Conservation (phyloP, 129 eudicot species). For the Calendula officinalis region DNA sequence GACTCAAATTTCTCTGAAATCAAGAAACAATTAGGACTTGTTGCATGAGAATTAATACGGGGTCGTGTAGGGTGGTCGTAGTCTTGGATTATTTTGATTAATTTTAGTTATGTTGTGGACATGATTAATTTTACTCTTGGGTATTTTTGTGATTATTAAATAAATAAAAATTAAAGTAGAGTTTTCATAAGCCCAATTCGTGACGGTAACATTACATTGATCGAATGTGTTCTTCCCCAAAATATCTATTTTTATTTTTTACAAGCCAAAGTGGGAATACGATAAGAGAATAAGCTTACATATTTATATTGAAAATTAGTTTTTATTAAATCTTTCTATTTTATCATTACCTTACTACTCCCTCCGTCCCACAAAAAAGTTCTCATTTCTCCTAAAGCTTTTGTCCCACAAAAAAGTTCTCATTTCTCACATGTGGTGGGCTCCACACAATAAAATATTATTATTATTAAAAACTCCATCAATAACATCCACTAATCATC, state of each 20-base stretch:
- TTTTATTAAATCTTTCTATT: too few relatives aligned
- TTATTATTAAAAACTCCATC: too few relatives aligned
- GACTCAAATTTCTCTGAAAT: conserved; percentile 28
- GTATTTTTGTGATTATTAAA: conserved; percentile 13
- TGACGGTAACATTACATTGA: conserved; percentile 19
- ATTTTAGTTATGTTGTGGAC: conserved; percentile 8
- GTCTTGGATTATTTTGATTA: conserved; percentile 4
- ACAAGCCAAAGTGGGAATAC: conserved; percentile 4
- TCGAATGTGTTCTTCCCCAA: conserved; percentile 31
- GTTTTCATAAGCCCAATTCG: conserved; percentile 20
- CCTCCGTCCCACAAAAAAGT: too few relatives aligned
- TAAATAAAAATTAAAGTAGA: not conserved
- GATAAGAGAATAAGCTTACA: not conserved
- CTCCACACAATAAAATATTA: too few relatives aligned
- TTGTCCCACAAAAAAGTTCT: too few relatives aligned
- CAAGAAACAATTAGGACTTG: conserved; percentile 36
- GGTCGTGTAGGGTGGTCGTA: conserved; percentile 14
- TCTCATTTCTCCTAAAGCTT: too few relatives aligned
- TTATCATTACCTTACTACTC: too few relatives aligned
- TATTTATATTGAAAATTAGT: too few relatives aligned
- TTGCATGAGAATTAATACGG: conserved; percentile 15
- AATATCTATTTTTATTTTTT: conserved; percentile 18
- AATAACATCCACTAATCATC: too few relatives aligned
- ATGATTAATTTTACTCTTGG: not conserved
- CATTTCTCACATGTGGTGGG: too few relatives aligned